Base-by-base conservation (phyloP, 345 rosid species). In the Mangifera indica region DNA sequence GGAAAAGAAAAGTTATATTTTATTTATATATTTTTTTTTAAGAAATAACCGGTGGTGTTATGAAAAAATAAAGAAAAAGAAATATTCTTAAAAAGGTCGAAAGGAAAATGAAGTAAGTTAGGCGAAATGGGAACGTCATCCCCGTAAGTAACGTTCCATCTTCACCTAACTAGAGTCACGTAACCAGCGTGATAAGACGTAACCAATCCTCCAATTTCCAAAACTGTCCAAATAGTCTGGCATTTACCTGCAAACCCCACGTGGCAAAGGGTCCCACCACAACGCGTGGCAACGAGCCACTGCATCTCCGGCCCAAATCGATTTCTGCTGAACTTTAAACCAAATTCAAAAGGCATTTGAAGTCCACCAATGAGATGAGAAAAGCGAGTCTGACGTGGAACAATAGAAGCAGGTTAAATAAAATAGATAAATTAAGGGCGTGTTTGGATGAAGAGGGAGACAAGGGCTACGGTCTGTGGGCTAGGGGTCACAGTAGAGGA, bases 161-260 rank as follows among this genome's bases (percentile, higher is more conserved):
- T 25, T 24, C 2, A 80, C 81, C 67, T 24, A 78, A 82, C 78
- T 15, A 14, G 5, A 34, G 60, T 74, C 86, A 82, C 77, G 80
- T 67, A 81, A 77, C 80, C 79, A 12, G 72, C 70, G 82, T 60
- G 84, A 77, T 54, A 48, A 46, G 79, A 75, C 82, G 79, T 66
- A 71, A 73, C 78, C 25, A 70, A 75, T 58, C 53, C 53, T 4
- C 13, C 42, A 15, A 54, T 66, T 48, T 4, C 13, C 63, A 11
- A 54, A 69, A 61, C 71, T 62, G 70, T 60, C 76, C 72, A 75
- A 60, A 67, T 2, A 55, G 21, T 40, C 67, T 22, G 72, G 46
- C 65, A 63, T 58, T 32, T 63, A 65, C 25, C 10, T 58, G 52
- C 25, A 8, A 3, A 17, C 29, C 59, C 72, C 69, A 72, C 77